These are phyloP conservation scores for Emergomyces pasteurianus DNA, from an alignment of 2,329 filamentous ascomycete genomes.

Conservation along the genomic window DNA sequence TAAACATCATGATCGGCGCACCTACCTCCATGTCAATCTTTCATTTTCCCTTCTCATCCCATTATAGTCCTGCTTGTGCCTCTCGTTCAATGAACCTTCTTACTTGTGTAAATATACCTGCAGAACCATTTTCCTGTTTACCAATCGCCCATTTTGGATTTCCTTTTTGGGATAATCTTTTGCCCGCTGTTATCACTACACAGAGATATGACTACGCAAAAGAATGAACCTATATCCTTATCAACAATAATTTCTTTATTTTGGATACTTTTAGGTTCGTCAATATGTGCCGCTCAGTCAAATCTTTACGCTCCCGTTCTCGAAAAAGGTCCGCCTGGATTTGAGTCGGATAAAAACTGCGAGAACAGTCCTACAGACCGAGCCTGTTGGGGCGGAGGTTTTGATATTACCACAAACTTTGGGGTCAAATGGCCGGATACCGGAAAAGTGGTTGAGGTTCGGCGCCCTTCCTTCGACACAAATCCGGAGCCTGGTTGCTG, in stretches of 20 bases:
- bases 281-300: not conserved
- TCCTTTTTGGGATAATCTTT: not conserved
- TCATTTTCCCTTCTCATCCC: not conserved
- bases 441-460: conserved; percentile 11
- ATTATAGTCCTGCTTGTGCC: not conserved
- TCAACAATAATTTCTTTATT: not conserved
- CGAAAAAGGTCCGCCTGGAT: not conserved
- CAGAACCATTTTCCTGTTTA: not conserved
- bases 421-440: conserved; percentile 16
- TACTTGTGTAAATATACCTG: not conserved
- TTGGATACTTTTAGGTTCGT: not conserved
- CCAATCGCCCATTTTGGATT: not conserved
- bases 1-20: not conserved
- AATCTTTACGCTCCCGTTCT: not conserved
- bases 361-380: conserved; percentile 13
- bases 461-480: not conserved
- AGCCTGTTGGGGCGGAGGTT: conserved; percentile 16
- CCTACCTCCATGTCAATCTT: not conserved
- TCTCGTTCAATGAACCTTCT: not conserved
- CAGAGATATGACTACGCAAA: not conserved
- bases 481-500: not conserved
- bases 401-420: conserved; percentile 16
- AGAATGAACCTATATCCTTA: not conserved
- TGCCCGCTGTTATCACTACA: not conserved
- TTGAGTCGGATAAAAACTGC: conserved; percentile 7